Evolutionary conservation across 768 basidiomycete species (phyloP).

Genomic region (Russula virescens): DNA sequence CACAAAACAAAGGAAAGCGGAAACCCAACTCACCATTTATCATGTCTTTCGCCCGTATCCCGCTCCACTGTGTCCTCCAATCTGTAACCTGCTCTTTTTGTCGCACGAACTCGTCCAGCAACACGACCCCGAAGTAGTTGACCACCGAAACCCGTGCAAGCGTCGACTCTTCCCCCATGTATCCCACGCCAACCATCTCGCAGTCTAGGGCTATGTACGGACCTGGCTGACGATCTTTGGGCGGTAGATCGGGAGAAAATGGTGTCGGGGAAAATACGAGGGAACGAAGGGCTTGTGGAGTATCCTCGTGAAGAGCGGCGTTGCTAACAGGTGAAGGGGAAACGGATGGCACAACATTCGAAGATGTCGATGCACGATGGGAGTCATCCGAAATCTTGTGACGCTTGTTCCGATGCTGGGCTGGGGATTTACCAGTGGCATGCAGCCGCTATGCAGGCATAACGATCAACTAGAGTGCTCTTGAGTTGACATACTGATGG

Average conservation of each 20-base stretch:
- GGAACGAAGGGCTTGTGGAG: conserved; percentile 9
- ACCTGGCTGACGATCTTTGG: conserved; percentile 38
- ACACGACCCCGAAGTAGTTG: conserved; percentile 76
- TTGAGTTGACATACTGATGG: background rate
- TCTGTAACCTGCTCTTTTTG: conserved; percentile 88
- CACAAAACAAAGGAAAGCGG: background rate
- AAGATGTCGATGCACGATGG: conserved; percentile 1
- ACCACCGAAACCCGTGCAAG: conserved; percentile 87
- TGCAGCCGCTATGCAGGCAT: conserved; percentile 4
- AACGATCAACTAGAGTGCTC: conserved; percentile 4
- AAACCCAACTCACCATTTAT: conserved; percentile 51
- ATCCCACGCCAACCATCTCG: conserved; percentile 96
- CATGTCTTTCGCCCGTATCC: conserved; percentile 73
- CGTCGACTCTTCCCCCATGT: conserved; percentile 73
- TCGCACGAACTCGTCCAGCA: conserved; percentile 80
- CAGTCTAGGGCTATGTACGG: conserved; percentile 86
- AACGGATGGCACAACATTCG: background rate
- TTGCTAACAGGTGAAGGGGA: background rate
- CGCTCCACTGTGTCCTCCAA: conserved; percentile 87
- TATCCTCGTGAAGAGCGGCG: background rate
- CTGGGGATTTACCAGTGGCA: background rate
- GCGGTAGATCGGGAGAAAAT: conserved; percentile 10
- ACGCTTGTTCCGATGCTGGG: background rate
- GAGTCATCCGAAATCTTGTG: background rate
- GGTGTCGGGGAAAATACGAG: conserved; percentile 31